Percentiles rank a stretch among this genome's conserved stretches.
Evolutionary conservation across 495 filamentous ascomycete species (phyloP).

Genomic region (Cryomyces minteri): DNA sequence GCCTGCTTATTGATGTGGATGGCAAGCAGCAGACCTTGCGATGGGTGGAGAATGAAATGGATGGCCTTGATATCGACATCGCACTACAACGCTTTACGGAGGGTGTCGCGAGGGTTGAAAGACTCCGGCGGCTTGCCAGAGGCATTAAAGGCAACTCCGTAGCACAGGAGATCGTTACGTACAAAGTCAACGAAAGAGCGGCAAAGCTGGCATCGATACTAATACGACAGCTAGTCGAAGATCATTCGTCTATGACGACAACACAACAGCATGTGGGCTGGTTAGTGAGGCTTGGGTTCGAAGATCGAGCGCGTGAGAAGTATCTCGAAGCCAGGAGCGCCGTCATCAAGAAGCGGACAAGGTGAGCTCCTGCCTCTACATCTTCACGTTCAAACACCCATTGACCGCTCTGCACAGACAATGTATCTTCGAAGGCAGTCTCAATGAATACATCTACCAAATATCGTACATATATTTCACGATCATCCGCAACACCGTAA

Average conservation of each 20-base stretch:
- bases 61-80: conserved; percentile 90
- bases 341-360: conserved; percentile 59
- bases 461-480: conserved; percentile 95
- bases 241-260: conserved; percentile 48
- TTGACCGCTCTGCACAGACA: conserved; percentile 30
- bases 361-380: conserved; percentile 30
- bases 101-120: conserved; percentile 65
- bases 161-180: conserved; percentile 73
- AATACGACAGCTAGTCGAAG: conserved; percentile 52
- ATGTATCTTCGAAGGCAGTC: conserved; percentile 84
- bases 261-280: conserved; percentile 61
- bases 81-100: conserved; percentile 80
- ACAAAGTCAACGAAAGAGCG: conserved; percentile 78
- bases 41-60: conserved; percentile 88
- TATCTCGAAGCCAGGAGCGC: conserved; percentile 64
- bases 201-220: conserved; percentile 56
- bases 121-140: conserved; percentile 56
- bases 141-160: conserved; percentile 66
- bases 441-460: conserved; percentile 83
- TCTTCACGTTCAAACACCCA: too few species aligned
- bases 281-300: conserved; percentile 72
- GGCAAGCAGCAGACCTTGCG: conserved; percentile 90
- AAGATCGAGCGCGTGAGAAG: conserved; percentile 71
- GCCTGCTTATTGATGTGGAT: conserved; percentile 82
- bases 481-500: conserved; percentile 77